A percentile compares a stretch with the other conserved stretches of the same genome.
phyloP scores from a whole-genome alignment of 2,329 filamentous ascomycete species.

The Hymenoscyphus albidus region DNA sequence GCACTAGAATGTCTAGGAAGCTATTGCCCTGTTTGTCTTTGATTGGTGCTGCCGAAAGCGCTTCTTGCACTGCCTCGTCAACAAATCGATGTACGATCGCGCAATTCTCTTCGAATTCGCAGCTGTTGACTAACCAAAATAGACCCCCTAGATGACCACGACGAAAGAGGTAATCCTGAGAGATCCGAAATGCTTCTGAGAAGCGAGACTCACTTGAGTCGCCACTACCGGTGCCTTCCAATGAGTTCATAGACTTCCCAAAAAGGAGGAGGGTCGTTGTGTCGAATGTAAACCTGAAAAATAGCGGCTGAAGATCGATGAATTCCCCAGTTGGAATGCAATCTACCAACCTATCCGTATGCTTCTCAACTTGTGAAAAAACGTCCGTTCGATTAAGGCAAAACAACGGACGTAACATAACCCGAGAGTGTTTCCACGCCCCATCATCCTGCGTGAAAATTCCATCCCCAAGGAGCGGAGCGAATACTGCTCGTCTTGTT shows the following conservation, averaged over 20 bases:
- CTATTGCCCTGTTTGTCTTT: constrained; percentile 14
- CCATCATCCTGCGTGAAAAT: constrained; percentile 37
- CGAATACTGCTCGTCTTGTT: constrained; percentile 22
- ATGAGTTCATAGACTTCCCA: constrained; percentile 41
- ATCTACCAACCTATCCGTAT: constrained; percentile 34
- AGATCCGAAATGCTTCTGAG: constrained; percentile 37
- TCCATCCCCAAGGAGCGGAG: constrained; percentile 36
- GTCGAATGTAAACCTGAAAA: constrained; percentile 53
- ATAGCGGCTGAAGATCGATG: constrained; percentile 38
- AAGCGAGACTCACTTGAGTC: constrained; percentile 25
- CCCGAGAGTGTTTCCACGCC: constrained; percentile 35
- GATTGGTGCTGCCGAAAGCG: constrained; percentile 9
- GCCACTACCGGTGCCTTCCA: constrained; percentile 11
- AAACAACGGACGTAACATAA: constrained; percentile 30
- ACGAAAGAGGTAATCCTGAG: constrained; percentile 33
- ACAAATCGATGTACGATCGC: constrained; percentile 22
- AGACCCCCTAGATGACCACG: constrained; percentile 17
- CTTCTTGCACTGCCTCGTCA: constrained; percentile 37
- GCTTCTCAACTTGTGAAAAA: constrained; percentile 13
- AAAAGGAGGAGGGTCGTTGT: constrained; percentile 55
- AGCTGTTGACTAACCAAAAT: background rate
- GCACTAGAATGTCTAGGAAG: constrained; percentile 13
- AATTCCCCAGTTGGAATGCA: constrained; percentile 10
- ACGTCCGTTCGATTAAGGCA: constrained; percentile 17
- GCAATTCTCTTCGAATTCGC: constrained; percentile 19